These are phyloP conservation scores for Calonectria honghensis DNA, from an alignment of 2,329 filamentous ascomycete genomes.

Conservation along the genomic window DNA sequence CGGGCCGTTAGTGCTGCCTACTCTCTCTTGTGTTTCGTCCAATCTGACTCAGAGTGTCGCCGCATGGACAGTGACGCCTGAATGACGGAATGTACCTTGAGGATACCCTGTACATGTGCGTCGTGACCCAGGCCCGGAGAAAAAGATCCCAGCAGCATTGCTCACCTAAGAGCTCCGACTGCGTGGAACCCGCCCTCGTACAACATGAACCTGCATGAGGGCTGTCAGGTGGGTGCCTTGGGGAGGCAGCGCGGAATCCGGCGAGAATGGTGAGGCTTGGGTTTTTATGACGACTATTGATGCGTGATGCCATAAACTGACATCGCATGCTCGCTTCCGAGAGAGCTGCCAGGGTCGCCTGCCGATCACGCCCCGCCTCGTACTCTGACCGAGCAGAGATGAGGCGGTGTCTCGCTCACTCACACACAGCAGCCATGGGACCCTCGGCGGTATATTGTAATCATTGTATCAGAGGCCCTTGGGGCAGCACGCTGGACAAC, in stretches of 20 bases:
- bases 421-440: slow-evolving; percentile 8
- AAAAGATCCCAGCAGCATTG: slow-evolving; percentile 32
- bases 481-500: slow-evolving; percentile 13
- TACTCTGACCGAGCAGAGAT: slow-evolving; percentile 22
- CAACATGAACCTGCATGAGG: slow-evolving; percentile 35
- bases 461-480: slow-evolving; percentile 7
- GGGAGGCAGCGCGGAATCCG: slow-evolving; percentile 27
- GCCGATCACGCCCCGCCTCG: slow-evolving; percentile 22
- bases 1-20: slow-evolving; percentile 38
- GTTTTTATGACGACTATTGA: slow-evolving; percentile 33
- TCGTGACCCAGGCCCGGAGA: slow-evolving; percentile 20
- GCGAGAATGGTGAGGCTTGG: slow-evolving; percentile 34
- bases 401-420: slow-evolving; percentile 18
- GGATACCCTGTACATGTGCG: slow-evolving; percentile 9
- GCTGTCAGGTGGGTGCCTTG: slow-evolving; percentile 24
- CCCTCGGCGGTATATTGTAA: slow-evolving; percentile 21
- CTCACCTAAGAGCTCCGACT: slow-evolving; percentile 37
- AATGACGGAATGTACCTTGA: slow-evolving; percentile 15
- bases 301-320: slow-evolving; percentile 37
- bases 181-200: slow-evolving; percentile 37
- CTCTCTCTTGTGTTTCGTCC: slow-evolving; percentile 16
- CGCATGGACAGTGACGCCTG: slow-evolving; percentile 29
- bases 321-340: slow-evolving; percentile 26
- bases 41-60: slow-evolving; percentile 42
- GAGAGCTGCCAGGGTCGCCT: slow-evolving; percentile 13